These are phyloP conservation scores for Hordeum vulgare DNA, from an alignment of 176 grass and related monocot genomes.

Conservation along the genomic window DNA sequence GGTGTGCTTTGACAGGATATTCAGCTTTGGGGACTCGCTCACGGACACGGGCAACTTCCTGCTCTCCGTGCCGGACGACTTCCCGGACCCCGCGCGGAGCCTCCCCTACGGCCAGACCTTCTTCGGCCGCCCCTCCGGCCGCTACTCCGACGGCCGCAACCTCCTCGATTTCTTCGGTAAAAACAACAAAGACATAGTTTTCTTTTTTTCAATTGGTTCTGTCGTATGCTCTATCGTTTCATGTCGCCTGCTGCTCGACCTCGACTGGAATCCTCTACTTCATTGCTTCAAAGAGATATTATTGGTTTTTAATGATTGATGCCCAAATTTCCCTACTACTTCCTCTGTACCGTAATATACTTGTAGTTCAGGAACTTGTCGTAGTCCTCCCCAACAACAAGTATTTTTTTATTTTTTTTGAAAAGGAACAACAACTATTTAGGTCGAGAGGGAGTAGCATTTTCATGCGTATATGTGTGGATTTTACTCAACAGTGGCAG, in stretches of 20 bases:
- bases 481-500: background rate
- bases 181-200: background rate
- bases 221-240: background rate
- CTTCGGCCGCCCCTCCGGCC: conserved; percentile 78
- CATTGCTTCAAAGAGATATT: background rate
- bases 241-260: background rate
- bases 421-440: too few relatives aligned
- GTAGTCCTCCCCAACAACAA: too few relatives aligned
- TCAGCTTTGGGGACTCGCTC: conserved; percentile 84
- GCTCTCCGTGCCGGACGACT: conserved; percentile 44
- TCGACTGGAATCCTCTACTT: background rate
- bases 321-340: background rate
- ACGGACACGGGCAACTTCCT: conserved; percentile 85
- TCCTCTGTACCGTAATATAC: too few relatives aligned
- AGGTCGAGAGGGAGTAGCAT: too few relatives aligned
- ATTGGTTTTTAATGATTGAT: background rate
- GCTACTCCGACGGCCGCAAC: conserved; percentile 75
- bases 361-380: too few relatives aligned
- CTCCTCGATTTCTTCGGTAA: conserved; percentile 87
- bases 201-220: background rate
- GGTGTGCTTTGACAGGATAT: conserved; percentile 66
- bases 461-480: background rate
- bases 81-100: conserved; percentile 50
- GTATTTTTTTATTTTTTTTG: too few relatives aligned
- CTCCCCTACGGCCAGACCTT: conserved; percentile 82